Evolutionary conservation across 164 flowering plant genomes (phyloP), one percentile per base, ranked within the genome.

Genomic region (Berberis vulgaris): DNA sequence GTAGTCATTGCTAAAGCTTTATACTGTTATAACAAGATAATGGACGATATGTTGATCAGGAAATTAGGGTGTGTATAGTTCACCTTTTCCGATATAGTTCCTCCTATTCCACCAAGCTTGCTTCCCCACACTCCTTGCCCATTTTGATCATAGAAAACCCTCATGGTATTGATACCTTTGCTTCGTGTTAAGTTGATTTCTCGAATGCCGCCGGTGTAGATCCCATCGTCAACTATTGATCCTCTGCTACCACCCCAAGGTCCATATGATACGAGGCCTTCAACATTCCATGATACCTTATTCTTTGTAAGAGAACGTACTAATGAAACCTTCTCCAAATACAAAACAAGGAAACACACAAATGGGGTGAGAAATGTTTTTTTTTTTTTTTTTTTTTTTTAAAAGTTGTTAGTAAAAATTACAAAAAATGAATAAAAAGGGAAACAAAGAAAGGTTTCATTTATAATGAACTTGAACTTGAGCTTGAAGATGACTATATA

Each of bases 231-330:
- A 54, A 87, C 89, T 13, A 54, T 42, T 3, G 70, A 66, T 12
- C 98, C 98, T 4, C 96, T 88, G n/a, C 10, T 73, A 42, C 98
- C 96, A 13, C 96, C 98, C 90, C 91, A 91, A 0, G 96, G 96
- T 71, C 98, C 96, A 67, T 65, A 81, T n/a, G 83, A 72, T 60
- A 78, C 64, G 2, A 69, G 70, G 3, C 53, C 50, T 41, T 74
- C 75, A 2, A 26, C 63, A 38, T 38, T 71, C 42, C 67, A 57
- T 44, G 78, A 73, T 7, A 64, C 61, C 52, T 70, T 78, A 38
- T 26, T 26, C 26, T 26, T 26, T 26, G 26, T 26, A 26, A 57
- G 50, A 5, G 43, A 9, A 9, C 69, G 65, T 7, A 45, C 53
- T 26, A 26, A 26, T 26, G 26, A 26, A 26, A 26, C 26, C 26